Conservation (phyloP, 2,329 filamentous ascomycete genomes). For the Trichoderma afroharzianum region DNA sequence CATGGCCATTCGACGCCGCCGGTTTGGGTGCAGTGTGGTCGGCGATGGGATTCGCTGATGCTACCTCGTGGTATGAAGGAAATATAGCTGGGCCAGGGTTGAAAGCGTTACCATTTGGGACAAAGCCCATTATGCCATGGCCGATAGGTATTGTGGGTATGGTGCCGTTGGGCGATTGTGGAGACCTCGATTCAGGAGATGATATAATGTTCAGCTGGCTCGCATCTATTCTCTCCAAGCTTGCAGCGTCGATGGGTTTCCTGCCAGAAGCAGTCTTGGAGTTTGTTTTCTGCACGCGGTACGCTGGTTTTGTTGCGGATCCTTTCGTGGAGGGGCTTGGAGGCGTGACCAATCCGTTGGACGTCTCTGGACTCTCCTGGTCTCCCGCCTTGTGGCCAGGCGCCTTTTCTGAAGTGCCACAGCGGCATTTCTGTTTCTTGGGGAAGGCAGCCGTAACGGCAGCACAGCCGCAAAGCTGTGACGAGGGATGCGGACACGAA, state of each 20-base stretch:
- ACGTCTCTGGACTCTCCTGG: slow-evolving; percentile 27
- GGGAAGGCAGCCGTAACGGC: slow-evolving; percentile 63
- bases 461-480: slow-evolving; percentile 58
- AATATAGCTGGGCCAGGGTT: slow-evolving; percentile 27
- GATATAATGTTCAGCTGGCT: slow-evolving; percentile 48
- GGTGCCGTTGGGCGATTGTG: slow-evolving; percentile 24
- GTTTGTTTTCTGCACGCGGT: slow-evolving; percentile 45
- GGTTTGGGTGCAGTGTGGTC: slow-evolving; percentile 20
- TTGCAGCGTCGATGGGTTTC: slow-evolving; percentile 49
- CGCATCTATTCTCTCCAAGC: slow-evolving; percentile 52
- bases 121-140: slow-evolving; percentile 30
- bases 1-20: slow-evolving; percentile 22
- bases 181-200: slow-evolving; percentile 27
- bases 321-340: slow-evolving; percentile 32
- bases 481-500: slow-evolving; percentile 63
- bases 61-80: slow-evolving; percentile 32
- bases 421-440: slow-evolving; percentile 54
- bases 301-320: slow-evolving; percentile 27
- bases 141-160: slow-evolving; percentile 23
- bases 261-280: slow-evolving; percentile 35
- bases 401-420: slow-evolving; percentile 36
- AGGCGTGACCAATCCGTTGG: slow-evolving; percentile 25
- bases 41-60: slow-evolving; percentile 26
- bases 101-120: slow-evolving; percentile 26
- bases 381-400: slow-evolving; percentile 24